Evolutionary conservation across 2,329 filamentous ascomycete species (phyloP), one percentile per base, ranked within the genome.

Genomic region (Ascocoryne sarcoides): DNA sequence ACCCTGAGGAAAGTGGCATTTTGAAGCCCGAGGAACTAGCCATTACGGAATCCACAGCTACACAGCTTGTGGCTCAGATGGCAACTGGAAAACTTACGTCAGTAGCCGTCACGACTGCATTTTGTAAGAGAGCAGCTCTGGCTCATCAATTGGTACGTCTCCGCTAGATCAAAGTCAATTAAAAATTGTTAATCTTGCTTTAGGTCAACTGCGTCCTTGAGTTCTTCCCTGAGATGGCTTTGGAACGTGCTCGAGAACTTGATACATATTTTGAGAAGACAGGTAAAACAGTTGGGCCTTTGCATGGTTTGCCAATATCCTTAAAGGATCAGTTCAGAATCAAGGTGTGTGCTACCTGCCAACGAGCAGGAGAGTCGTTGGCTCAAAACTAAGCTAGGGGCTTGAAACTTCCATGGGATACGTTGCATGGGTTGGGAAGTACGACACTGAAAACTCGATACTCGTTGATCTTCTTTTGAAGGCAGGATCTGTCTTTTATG

Each of bases 401-500:
- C 61, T 71, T 3, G 70, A 75, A 44, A 73, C 64, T 0, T 58
- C 61, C 1, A 65, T 65, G 56, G 65, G 62, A 10, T 94, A 88
- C 53, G 87, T 95, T 58, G 77, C 77, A 5, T 56, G 54, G 40
- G 53, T 58, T 19, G 57, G 55, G 14, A 53, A 49, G 32, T 49
- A 46, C 18, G 53, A 50, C 10, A 39, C 35, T 5, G 39, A 44
- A 4, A 49, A 58, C 40, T 50, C 49, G 3, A 54, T 49, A 5
- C 38, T 64, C 5, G 58, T 62, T 5, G 55, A 57, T 17, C 49
- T 62, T 7, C 54, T 65, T 2, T 47, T 57, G 10, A 51, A 56
- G 23, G 56, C 85, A 3, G 84, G 89, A 16, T 87, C 88, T 1
- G 73, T 95, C 2, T 88, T 88, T 0, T 94, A 93, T 59, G 86